Evolutionary conservation across 2,329 filamentous ascomycete species (phyloP).

Genomic region (Colletotrichum eremochloae): DNA sequence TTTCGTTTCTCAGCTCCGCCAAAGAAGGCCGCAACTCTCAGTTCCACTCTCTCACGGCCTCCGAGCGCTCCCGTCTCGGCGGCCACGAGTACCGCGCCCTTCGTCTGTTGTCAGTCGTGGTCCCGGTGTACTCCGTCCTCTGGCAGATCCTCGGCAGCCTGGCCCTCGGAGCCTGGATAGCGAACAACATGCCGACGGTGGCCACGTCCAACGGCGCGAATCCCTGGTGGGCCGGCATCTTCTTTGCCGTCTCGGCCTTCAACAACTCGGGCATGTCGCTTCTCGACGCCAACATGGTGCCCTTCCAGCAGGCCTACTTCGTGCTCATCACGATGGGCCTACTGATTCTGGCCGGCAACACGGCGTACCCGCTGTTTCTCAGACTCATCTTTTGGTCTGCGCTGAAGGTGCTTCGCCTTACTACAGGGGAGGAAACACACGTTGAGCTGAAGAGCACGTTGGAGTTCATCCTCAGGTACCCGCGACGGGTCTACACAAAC

Average conservation of each 20-base stretch:
- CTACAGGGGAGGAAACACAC: constrained; percentile 54
- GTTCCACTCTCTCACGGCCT: constrained; percentile 65
- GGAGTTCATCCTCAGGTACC: constrained; percentile 67
- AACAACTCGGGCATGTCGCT: constrained; percentile 80
- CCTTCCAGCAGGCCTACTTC: constrained; percentile 67
- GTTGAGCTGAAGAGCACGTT: constrained; percentile 63
- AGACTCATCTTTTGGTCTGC: constrained; percentile 70
- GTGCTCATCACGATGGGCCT: constrained; percentile 67
- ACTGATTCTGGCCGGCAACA: constrained; percentile 75
- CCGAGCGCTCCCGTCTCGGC: constrained; percentile 70
- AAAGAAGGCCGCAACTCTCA: constrained; percentile 65
- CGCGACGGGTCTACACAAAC: constrained; percentile 71
- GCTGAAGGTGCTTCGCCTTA: constrained; percentile 55
- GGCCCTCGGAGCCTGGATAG: constrained; percentile 73
- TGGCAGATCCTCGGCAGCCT: constrained; percentile 72
- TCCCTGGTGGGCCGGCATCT: constrained; percentile 77
- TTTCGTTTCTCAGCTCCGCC: constrained; percentile 52
- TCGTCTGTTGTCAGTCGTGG: constrained; percentile 68
- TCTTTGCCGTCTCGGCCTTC: constrained; percentile 77
- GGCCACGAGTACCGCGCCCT: constrained; percentile 75
- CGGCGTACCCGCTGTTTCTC: constrained; percentile 74
- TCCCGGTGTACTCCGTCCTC: constrained; percentile 70
- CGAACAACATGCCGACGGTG: constrained; percentile 61
- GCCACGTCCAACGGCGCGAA: constrained; percentile 69
- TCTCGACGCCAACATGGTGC: constrained; percentile 74